These are phyloP conservation scores for Teratosphaeriaceae sp. DNA, from an alignment of 2,329 filamentous ascomycete genomes.

Conservation along the genomic window DNA sequence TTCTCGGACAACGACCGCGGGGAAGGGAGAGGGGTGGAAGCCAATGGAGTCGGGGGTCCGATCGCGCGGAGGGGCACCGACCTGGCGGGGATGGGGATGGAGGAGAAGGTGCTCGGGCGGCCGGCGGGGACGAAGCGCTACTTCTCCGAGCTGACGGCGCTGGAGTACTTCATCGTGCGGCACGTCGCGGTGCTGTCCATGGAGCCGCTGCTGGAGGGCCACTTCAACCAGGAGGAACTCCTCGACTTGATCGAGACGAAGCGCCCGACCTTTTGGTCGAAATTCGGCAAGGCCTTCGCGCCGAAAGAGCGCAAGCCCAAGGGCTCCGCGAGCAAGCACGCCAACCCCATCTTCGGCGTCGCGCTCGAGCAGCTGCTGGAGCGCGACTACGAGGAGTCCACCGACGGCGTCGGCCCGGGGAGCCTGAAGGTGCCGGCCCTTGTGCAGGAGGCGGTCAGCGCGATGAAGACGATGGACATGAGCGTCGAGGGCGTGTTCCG, in stretches of 20 bases:
- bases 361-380: slow-evolving; percentile 84
- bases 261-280: slow-evolving; percentile 95
- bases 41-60: background rate
- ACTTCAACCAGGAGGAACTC: slow-evolving; percentile 91
- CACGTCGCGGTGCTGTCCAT: slow-evolving; percentile 93
- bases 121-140: slow-evolving; percentile 67
- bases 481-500: slow-evolving; percentile 97
- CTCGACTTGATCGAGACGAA: slow-evolving; percentile 87
- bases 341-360: slow-evolving; percentile 91
- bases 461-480: slow-evolving; percentile 98
- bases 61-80: slow-evolving; percentile 31
- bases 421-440: slow-evolving; percentile 86
- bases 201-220: slow-evolving; percentile 80
- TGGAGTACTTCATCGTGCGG: slow-evolving; percentile 96
- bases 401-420: slow-evolving; percentile 88
- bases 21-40: background rate
- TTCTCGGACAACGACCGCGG: slow-evolving; percentile 46
- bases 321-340: slow-evolving; percentile 77
- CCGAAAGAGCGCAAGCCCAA: slow-evolving; percentile 62
- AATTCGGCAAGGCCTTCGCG: slow-evolving; percentile 85
- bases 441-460: slow-evolving; percentile 87
- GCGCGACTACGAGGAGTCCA: slow-evolving; percentile 93
- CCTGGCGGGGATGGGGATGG: slow-evolving; percentile 8
- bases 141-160: slow-evolving; percentile 89
- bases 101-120: slow-evolving; percentile 29